Base-by-base conservation (phyloP, 2,329 filamentous ascomycete genomes). In the Huntiella omanensis region DNA sequence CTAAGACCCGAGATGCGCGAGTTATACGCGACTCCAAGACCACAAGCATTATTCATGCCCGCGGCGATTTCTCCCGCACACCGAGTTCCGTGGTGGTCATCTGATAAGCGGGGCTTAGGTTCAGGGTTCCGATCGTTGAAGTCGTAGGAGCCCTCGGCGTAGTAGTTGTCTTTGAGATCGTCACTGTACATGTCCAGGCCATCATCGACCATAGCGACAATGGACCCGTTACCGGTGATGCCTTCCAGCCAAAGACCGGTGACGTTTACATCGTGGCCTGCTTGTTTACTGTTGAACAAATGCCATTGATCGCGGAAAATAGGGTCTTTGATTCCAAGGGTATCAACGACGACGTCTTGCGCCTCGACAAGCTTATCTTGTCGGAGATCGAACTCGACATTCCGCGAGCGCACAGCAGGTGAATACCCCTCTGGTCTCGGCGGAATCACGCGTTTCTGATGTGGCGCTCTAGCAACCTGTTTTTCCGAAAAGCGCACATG, bases 291-390 rank as follows among this genome's bases (percentile, higher is more conserved):
- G 59, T 98, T 98, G 65, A 82, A 79, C 40, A 98, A 66, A 69
- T 98, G 91, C 91, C 91, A 98, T 62, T 98, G 91, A 48, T 92
- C 81, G 37, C 73, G 69, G 62, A 96, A 98, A 45, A 93, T 93
- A 13, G 91, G 91, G 56, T 98, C 91, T 32, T 67, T 61, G 52
- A 98, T 96, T 11, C 69, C 67, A n/a, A 98, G 68, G 2, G 68
- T 65, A 43, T 68, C 61, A 53, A 77, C 77, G 40, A 92, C 64
- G 4, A 70, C 61, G 42, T 70, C 60, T 53, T 81, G 77, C 51
- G 69, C 65, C 50, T 70, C 60, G 17, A 80, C 64, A 3, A 75
- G 73, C 41, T 64, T 58, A 8, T 57, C 53, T 19, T 49, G 40
- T 15, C 40, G 17, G 17, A 35, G 37, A 19, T 10, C 28, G 6